Percentiles rank a stretch among this genome's conserved stretches.
Conservation (phyloP, 75 land plant species). For the Isoetes taiwanensis region DNA sequence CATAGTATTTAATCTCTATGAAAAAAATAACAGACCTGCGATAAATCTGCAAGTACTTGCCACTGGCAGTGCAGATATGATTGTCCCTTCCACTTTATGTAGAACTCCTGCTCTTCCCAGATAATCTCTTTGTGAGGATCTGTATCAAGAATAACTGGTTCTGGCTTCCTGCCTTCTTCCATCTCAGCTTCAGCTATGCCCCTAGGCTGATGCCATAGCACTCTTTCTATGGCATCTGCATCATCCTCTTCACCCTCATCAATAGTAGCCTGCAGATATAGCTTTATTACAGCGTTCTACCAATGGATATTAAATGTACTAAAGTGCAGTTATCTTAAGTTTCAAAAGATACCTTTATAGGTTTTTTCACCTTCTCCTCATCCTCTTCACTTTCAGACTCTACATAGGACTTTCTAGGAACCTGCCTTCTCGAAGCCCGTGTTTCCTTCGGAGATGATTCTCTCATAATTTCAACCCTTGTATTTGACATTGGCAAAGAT, state of each 20-base stretch:
- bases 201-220: conserved; percentile 87
- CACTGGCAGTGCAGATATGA: conserved; percentile 96
- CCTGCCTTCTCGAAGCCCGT: conserved; percentile 62
- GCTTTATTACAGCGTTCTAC: neutral
- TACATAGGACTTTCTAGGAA: conserved; percentile 90
- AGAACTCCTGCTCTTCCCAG: conserved; percentile 86
- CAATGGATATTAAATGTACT: neutral
- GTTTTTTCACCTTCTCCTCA: conserved; percentile 35
- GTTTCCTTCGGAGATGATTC: conserved; percentile 35
- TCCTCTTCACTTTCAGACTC: conserved; percentile 96
- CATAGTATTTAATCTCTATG: neutral
- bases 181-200: conserved; percentile 66
- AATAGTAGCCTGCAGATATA: neutral
- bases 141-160: conserved; percentile 45
- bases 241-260: conserved; percentile 85
- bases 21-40: conserved; percentile 40
- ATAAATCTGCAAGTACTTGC: conserved; percentile 71
- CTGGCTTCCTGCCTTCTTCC: conserved; percentile 36
- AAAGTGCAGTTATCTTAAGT: neutral
- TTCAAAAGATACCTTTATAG: neutral
- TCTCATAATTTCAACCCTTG: conserved; percentile 2
- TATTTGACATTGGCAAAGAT: conserved; percentile 16
- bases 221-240: conserved; percentile 85
- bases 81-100: conserved; percentile 98
- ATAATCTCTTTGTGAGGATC: conserved; percentile 49